Evolutionary conservation across 306 rosid species (phyloP), one percentile per base, ranked within the genome.

Genomic region (Abrus precatorius): DNA sequence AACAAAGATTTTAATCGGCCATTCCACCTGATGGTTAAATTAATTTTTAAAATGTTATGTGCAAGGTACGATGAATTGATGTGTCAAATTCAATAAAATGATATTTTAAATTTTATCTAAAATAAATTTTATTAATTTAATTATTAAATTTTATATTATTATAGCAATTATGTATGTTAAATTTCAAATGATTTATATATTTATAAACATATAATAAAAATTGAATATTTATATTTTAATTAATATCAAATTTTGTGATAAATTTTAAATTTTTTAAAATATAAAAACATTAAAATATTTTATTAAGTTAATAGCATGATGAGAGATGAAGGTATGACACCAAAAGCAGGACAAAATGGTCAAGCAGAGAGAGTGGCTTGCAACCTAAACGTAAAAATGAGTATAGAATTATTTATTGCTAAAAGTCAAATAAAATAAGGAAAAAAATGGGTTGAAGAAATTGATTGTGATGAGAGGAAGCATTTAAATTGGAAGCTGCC

Each of bases 351-450:
- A 9, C 68, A 56, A n/a, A 81, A 28, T 61, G 65, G 55, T 49
- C 29, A 8, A 7, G 14, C 55, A 28, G 9, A 32, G 5, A 59
- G 20, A 49, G 68, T 82, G 78, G 78, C 43, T 63, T 77, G 79
- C 6, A 54, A 28, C n/a, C 82, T 5, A 77, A 65, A 79, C 4
- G 0, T 33, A 75, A 34, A 20, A 41, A 7, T 44, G 12, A 32
- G 30, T 2, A 68, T 43, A 7, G 55, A 61, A 63, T 52, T 12
- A 29, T 12, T 30, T 77, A 11, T 56, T 4, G 43, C 33, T 7
- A 70, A 40, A 43, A 53, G 75, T 83, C 76, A 83, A 83, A 43
- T 33, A 27, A 77, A 61, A 2, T 8, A 45, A 20, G 4, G 2
- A 1, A 60, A 43, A 59, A 43, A 1, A 56, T 0, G 55, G 62